phyloP scores from a whole-genome alignment of 108 stramenopile species.

The Phaeodactylum tricornutum region DNA sequence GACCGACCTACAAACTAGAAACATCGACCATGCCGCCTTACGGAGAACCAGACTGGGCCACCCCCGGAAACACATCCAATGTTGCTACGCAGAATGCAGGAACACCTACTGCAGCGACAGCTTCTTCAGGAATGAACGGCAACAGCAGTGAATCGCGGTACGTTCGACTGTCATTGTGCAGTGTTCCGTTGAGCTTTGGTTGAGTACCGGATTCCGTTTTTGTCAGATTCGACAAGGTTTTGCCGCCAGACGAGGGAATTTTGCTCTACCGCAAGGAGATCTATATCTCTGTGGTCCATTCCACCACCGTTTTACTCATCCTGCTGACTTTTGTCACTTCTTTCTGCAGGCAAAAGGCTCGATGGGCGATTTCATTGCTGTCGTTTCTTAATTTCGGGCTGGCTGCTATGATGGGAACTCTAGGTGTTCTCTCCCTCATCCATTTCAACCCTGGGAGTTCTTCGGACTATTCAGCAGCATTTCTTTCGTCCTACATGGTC shows the following conservation, averaged over 20 bases:
- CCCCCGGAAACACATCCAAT: constrained; percentile 19
- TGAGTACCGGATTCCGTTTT: too few species aligned
- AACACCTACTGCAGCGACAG: constrained; percentile 9
- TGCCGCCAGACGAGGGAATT: too few species aligned
- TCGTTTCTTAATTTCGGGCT: constrained; percentile 59
- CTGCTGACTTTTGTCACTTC: too few species aligned
- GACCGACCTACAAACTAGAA: not conserved
- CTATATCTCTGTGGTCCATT: too few species aligned
- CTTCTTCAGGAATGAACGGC: constrained; percentile 10
- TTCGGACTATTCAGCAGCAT: too few species aligned
- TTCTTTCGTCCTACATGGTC: constrained; percentile 74
- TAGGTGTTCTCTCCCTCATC: constrained; percentile 67
- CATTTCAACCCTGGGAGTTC: constrained; percentile 17
- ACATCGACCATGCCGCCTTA: constrained; percentile 14
- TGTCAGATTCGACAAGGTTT: too few species aligned
- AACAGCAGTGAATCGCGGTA: too few species aligned
- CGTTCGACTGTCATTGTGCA: too few species aligned
- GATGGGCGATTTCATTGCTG: constrained; percentile 30
- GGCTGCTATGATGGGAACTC: constrained; percentile 61
- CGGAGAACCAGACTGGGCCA: constrained; percentile 66
- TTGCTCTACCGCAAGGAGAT: too few species aligned
- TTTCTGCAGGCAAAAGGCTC: too few species aligned
- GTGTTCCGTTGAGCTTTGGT: too few species aligned
- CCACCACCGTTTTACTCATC: too few species aligned
- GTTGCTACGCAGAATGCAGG: constrained; percentile 12